Evolutionary conservation across 495 filamentous ascomycete species (phyloP).

Genomic region (Apodospora peruviana): DNA sequence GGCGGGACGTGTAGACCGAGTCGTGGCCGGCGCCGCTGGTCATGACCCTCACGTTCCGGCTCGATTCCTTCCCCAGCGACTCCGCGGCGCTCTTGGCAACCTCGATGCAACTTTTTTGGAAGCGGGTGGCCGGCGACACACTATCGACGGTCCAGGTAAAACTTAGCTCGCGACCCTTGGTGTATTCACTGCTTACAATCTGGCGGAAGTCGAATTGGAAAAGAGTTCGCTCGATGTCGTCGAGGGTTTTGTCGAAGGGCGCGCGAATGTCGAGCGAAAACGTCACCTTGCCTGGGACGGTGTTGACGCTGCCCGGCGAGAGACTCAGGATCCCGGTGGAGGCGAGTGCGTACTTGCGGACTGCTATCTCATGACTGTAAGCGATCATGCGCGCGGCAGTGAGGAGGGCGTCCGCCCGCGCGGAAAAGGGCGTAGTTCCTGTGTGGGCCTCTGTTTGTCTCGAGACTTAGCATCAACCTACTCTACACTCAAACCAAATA

Average conservation of each 20-base stretch:
- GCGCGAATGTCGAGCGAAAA: conserved; percentile 71
- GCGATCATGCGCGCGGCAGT: conserved; percentile 64
- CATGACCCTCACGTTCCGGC: conserved; percentile 41
- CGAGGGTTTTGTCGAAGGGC: conserved; percentile 51
- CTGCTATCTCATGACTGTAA: conserved; percentile 57
- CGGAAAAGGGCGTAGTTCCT: conserved; percentile 63
- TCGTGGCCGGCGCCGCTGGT: conserved; percentile 58
- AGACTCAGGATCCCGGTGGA: conserved; percentile 67
- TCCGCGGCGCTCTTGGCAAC: conserved; percentile 59
- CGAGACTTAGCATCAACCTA: not conserved
- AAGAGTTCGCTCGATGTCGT: conserved; percentile 43
- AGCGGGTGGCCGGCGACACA: conserved; percentile 59
- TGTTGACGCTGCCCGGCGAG: conserved; percentile 66
- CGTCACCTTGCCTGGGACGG: conserved; percentile 62
- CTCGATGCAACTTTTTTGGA: conserved; percentile 64
- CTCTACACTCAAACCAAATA: too few relatives aligned
- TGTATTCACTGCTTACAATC: conserved; percentile 21
- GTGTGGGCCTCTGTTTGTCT: conserved; percentile 57
- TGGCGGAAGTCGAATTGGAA: conserved; percentile 23
- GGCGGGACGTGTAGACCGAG: conserved; percentile 32
- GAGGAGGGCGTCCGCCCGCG: conserved; percentile 60
- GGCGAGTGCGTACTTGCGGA: conserved; percentile 51
- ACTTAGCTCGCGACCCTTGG: conserved; percentile 24
- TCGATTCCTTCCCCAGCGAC: conserved; percentile 38
- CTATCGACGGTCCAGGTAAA: conserved; percentile 44